Evolutionary conservation across 2,329 filamentous ascomycete species (phyloP), one percentile per base, ranked within the genome.

Genomic region (Chrysoporthe austroafricana): DNA sequence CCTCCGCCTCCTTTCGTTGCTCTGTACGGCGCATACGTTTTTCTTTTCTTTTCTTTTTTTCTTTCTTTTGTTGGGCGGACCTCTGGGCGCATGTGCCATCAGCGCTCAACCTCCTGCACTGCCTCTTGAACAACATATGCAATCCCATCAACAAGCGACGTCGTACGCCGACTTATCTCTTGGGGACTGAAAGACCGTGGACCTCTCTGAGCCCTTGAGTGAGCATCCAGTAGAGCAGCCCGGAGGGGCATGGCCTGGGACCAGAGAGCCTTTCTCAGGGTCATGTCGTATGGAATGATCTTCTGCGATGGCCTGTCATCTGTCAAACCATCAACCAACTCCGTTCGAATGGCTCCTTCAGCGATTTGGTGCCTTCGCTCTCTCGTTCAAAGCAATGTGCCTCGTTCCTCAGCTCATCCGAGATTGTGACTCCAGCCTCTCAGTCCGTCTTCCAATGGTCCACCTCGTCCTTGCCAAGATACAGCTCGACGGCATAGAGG

Each of bases 371-470:
- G 4, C 32, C 21, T 21, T 32, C 26, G 26, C 26, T 54, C 50
- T 43, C 57, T 43, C 18, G 2, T 60, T 7, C 39, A 14, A 34
- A 21, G 43, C 13, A 7, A 46, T 32, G 43, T n/a, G 43, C 39
- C 14, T 32, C 42, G 9, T 34, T 26, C 43, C 34, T 61, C 21
- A 46, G 39, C 13, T n/a, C 21, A 26, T 13, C 57, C 57, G 32
- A 26, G 16, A 43, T 36, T 44, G 48, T 14, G 8, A n/a, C 5
- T 9, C 32, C 56, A 26, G n/a, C 39, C 26, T 59, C 70, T 91
- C 84, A 97, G 78, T 97, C 95, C 32, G 90, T 91, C 83, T 98
- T 98, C 94, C 95, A 98, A 78, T 98, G 95, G 73, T 97, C 92
- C 61, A 92, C 86, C 74, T 96, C 92, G 66, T 92, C 91, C 71